Percentiles rank a stretch among this genome's conserved stretches.
Conservation (phyloP, 352 stramenopile species). For the Pythium pyrilobum region DNA sequence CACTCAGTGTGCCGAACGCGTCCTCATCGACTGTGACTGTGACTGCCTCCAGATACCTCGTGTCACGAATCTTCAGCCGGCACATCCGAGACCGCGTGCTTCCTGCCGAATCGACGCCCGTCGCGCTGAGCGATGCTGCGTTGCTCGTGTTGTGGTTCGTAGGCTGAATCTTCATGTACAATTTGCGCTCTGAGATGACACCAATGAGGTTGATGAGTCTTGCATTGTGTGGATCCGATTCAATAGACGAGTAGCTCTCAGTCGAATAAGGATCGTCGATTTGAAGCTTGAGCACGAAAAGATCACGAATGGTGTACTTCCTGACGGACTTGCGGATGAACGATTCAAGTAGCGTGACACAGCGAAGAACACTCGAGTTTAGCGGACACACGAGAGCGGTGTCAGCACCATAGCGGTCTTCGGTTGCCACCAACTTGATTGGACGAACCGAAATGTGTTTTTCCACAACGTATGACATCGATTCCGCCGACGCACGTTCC, state of each 20-base stretch:
- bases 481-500: too few relatives aligned
- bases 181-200: constrained; percentile 1
- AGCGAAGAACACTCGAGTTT: too few relatives aligned
- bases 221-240: constrained; percentile 6
- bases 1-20: constrained; percentile 30
- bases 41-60: constrained; percentile 35
- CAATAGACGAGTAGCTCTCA: neutral
- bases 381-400: too few relatives aligned
- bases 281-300: constrained; percentile 2
- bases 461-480: too few relatives aligned
- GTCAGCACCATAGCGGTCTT: too few relatives aligned
- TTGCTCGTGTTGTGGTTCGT: too few relatives aligned
- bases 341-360: neutral
- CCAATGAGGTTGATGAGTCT: constrained; percentile 13
- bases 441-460: too few relatives aligned
- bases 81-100: constrained; percentile 9
- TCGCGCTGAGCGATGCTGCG: too few relatives aligned
- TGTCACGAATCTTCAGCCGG: constrained; percentile 34
- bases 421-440: too few relatives aligned
- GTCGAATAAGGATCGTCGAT: neutral
- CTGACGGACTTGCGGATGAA: neutral
- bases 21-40: constrained; percentile 42
- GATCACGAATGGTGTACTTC: neutral
- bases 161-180: constrained; percentile 13
- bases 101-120: too few relatives aligned